Evolutionary conservation across 176 grass and related monocot species (phyloP), one percentile per base, ranked within the genome.

Genomic region (Pharus latifolius): DNA sequence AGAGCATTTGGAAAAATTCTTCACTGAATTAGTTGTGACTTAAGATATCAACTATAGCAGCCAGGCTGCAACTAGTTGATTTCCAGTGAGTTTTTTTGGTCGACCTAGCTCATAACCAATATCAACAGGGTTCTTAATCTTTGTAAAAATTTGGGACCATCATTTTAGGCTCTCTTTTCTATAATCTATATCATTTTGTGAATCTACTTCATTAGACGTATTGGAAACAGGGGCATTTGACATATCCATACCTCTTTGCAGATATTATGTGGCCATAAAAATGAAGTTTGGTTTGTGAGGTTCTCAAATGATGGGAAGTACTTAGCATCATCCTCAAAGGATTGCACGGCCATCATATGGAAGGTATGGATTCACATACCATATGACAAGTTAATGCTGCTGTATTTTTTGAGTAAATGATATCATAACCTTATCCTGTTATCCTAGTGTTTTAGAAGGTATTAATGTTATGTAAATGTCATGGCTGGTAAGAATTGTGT

Each of bases 261-360:
- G 95, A 85, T 91, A 83, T 81, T 99, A 81, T 85, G 47, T 83
- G 84, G 75, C 57, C 95, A 99, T 67, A 91, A 78, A 61, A 91
- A 99, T 81, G 95, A 99, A 84, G 95, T 99, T 59, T 99, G 95
- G 95, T 94, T 94, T 91, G 79, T 94, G 83, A 91, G 84, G 88
- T 99, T 99, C 63, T 99, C 95, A 73, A 81, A 93, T 80, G 87
- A 91, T 76, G 95, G 95, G 63, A 85, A 80, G 24, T 99, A 91
- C 47, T 69, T 99, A 43, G 95, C 87, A 78, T 88, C 95, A 61
- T 94, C 95, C 42, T 99, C 95, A 43, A 76, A 84, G 64, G 95
- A 99, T 88, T 94, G 81, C 76, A 99, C 95, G 1, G 87, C 90
- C 53, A 99, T 99, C 68, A 83, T 99, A 83, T 99, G 95, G 95